These are phyloP conservation scores for Starmera dryadoides DNA, from an alignment of 805 yeast species.

Conservation along the genomic window DNA sequence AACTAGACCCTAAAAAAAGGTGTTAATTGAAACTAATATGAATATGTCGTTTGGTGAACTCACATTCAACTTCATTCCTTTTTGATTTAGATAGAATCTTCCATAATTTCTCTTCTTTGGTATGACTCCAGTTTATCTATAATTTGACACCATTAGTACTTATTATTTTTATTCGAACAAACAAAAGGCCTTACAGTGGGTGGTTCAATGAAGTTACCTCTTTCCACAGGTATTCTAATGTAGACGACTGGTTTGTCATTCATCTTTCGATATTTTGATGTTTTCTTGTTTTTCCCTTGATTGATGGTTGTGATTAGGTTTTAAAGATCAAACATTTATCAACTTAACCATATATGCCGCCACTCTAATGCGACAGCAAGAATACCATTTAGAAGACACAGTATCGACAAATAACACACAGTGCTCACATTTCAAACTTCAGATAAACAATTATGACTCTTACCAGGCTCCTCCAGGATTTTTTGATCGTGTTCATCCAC, in stretches of 20 bases:
- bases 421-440: slow-evolving; percentile 29
- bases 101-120: slow-evolving; percentile 19
- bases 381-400: not conserved
- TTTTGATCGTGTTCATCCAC: slow-evolving; percentile 37
- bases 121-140: slow-evolving; percentile 17
- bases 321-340: too few species aligned
- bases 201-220: slow-evolving; percentile 19
- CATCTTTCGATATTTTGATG: not conserved
- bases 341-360: too few species aligned
- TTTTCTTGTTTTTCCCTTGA: not conserved
- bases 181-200: slow-evolving; percentile 14
- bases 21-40: not conserved
- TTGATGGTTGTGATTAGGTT: too few species aligned
- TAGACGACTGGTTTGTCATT: slow-evolving; percentile 12
- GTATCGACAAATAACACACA: not conserved
- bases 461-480: slow-evolving; percentile 51
- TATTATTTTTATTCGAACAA: too few species aligned
- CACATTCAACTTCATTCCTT: slow-evolving; percentile 18
- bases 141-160: too few species aligned
- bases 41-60: not conserved
- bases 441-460: slow-evolving; percentile 58
- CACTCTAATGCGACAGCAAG: not conserved
- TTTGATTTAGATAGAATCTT: slow-evolving; percentile 17
- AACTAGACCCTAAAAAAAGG: not conserved
- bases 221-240: slow-evolving; percentile 16